Base-by-base conservation (phyloP, 179 eudicot species). In the Camellia oleifera region DNA sequence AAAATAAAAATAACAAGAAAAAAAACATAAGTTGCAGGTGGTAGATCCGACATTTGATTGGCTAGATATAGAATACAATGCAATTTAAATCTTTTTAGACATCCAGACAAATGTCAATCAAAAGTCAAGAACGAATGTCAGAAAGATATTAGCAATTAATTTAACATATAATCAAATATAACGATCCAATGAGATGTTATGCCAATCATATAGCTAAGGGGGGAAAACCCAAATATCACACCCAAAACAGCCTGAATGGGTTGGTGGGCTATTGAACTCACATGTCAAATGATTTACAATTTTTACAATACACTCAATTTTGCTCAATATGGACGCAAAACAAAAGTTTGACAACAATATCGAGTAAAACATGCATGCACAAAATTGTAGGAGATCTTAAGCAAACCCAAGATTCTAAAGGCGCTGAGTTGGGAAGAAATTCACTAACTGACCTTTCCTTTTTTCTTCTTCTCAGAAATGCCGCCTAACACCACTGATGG, bases 401-500 rank as follows among this genome's bases (percentile, higher is more conserved):
- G 46, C 9, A 64, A 50, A 65, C 70, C 23, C 58, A 8, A 4
- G 44, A 77, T 66, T 77, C 8, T 2, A 42, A 76, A 40, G 8
- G 42, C 14, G 0, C 18, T 15, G 3, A 23, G 60, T 17, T 17
- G 17, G 57, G 73, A 66, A 53, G 2, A 77, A 65, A 61, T 78
- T 74, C 23, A 72, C 62, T 42, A 77, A 44, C 85, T 75, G 45
- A 92, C 94, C 98, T 94, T 94, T 68, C 96, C 91, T 82, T 90
- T 94, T 80, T 85, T 92, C 92, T 91, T 90, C 87, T 90, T 88
- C 85, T 94, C 96, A 57, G 80, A 76, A 73, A 88, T 64, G 72
- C 99, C 99, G 60, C 98, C 99, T 84, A 96, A 82, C 32, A 88
- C 85, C 62, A 85, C 73, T 53, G 92, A 83, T 53, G 97, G 99